Evolutionary conservation across 2,329 filamentous ascomycete genomes (phyloP).

Genomic region (Fusarium coicis): DNA sequence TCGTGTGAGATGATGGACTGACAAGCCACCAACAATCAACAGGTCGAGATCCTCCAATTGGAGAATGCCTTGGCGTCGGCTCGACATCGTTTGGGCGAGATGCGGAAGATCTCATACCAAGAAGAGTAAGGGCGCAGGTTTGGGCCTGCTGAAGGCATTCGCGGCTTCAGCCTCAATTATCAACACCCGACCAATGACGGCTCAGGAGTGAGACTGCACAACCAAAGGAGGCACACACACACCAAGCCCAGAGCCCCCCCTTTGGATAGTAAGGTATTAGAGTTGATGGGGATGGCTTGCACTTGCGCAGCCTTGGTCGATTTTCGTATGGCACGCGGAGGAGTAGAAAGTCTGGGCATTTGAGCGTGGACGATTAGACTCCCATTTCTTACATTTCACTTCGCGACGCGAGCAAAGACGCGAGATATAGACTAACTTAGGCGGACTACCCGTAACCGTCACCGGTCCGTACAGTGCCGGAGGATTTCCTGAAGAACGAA

Average conservation of each 20-base stretch:
- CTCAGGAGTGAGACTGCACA: background rate
- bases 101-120: conserved; percentile 96
- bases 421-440: background rate
- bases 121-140: conserved; percentile 65
- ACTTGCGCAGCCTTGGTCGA: conserved; percentile 7
- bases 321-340: background rate
- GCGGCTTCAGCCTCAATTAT: conserved; percentile 6
- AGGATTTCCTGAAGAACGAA: background rate
- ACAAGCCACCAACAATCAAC: conserved; percentile 53
- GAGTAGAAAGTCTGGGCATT: background rate
- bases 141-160: conserved; percentile 7
- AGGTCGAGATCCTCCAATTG: conserved; percentile 97
- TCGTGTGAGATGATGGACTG: conserved; percentile 19
- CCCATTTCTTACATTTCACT: background rate
- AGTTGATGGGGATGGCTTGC: conserved; percentile 15
- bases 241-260: background rate
- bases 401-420: conserved; percentile 5
- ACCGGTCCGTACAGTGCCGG: background rate
- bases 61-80: conserved; percentile 87
- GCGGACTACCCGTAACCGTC: conserved; percentile 7
- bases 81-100: conserved; percentile 87
- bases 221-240: background rate
- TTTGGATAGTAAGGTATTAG: conserved; percentile 3
- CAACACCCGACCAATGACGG: background rate
- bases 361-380: background rate